Conservation (phyloP, 2,329 filamentous ascomycete species). For the Chaetomiaceae sp. region DNA sequence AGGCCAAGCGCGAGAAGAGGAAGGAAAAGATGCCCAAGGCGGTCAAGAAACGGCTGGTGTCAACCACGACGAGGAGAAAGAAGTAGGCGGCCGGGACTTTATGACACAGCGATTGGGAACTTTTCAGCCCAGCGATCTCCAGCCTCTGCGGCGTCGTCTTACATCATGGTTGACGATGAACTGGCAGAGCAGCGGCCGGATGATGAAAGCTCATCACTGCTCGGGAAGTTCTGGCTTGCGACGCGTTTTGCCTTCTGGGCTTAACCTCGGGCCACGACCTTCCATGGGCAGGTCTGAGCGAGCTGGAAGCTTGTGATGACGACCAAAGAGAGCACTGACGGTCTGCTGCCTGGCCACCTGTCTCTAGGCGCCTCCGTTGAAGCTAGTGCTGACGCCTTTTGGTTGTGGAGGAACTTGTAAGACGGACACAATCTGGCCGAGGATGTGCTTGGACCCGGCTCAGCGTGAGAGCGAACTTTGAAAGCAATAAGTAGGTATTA, state of each 20-base stretch:
- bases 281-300: constrained; percentile 37
- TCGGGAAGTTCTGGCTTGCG: constrained; percentile 3
- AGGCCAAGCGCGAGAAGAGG: constrained; percentile 89
- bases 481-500: no score
- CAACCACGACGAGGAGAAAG: constrained; percentile 58
- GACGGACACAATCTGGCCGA: no score
- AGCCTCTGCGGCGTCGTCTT: no score
- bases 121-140: background rate
- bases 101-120: background rate
- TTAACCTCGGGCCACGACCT: constrained; percentile 36
- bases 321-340: constrained; percentile 62
- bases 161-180: background rate
- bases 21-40: constrained; percentile 97
- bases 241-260: constrained; percentile 25
- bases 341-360: background rate
- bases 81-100: constrained; percentile 39
- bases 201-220: constrained; percentile 28
- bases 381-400: no score
- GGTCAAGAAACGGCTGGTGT: constrained; percentile 83
- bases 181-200: constrained; percentile 21
- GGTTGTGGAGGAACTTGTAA: no score
- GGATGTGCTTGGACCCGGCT: no score
- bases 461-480: no score
- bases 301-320: constrained; percentile 37
- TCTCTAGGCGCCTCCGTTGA: background rate